Percentiles rank a stretch among this genome's conserved stretches.
Evolutionary conservation across 257 asterid genomes (phyloP).

Genomic region (Datura wrightii): DNA sequence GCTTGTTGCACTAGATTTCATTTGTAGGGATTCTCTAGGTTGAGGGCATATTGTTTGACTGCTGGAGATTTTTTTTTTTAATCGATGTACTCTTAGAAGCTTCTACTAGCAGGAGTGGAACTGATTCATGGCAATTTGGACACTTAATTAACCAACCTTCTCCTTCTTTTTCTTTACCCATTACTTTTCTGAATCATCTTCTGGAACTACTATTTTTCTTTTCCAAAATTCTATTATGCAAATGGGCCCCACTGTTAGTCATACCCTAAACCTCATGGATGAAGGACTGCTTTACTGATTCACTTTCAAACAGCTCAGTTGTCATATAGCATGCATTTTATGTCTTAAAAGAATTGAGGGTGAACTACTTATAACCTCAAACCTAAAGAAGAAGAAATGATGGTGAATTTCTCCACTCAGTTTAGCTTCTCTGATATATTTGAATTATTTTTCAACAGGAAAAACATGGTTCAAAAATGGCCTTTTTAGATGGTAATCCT

Average conservation of each 20-base stretch:
- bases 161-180: slow-evolving; percentile 7
- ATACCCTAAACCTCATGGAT: background rate
- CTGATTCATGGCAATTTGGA: background rate
- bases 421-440: slow-evolving; percentile 24
- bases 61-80: background rate
- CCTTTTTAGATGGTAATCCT: slow-evolving; percentile 97
- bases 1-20: background rate
- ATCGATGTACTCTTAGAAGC: background rate
- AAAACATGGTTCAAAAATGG: slow-evolving; percentile 98
- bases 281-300: slow-evolving; percentile 22
- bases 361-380: background rate
- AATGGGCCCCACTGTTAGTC: background rate
- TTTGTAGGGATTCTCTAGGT: slow-evolving; percentile 2
- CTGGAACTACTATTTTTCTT: background rate
- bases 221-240: background rate
- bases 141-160: background rate
- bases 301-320: background rate
- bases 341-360: background rate
- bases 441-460: slow-evolving; percentile 58
- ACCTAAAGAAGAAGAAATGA: background rate
- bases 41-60: background rate
- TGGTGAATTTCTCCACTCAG: background rate
- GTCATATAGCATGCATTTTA: background rate
- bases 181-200: background rate
- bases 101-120: background rate